phyloP scores from a whole-genome alignment of 495 filamentous ascomycete species.

The Symbiotaphrina buchneri region DNA sequence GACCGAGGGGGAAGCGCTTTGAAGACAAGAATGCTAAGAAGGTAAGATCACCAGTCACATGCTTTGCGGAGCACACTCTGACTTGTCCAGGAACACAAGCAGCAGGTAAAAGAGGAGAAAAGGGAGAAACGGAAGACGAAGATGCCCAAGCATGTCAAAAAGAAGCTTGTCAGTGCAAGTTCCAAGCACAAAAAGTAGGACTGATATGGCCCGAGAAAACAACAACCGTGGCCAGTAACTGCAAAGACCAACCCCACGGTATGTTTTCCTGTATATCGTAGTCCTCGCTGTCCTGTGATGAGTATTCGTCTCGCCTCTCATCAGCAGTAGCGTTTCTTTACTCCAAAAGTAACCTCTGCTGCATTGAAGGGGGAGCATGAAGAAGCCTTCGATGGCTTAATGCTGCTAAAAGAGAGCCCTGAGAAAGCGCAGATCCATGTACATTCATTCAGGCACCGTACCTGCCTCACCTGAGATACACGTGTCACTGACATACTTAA shows the following conservation, averaged over 20 bases:
- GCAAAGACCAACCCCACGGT: too few species aligned
- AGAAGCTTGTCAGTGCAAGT: slow-evolving; percentile 35
- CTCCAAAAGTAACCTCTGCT: too few species aligned
- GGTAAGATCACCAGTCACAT: slow-evolving; percentile 12
- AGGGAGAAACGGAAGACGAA: slow-evolving; percentile 77
- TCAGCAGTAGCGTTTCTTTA: too few species aligned
- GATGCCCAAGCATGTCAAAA: slow-evolving; percentile 90
- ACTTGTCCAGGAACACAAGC: slow-evolving; percentile 44
- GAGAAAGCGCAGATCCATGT: too few species aligned
- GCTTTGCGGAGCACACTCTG: neutral
- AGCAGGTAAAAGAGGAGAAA: slow-evolving; percentile 83
- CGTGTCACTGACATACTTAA: neutral
- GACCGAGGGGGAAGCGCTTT: slow-evolving; percentile 69
- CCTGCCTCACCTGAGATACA: too few species aligned
- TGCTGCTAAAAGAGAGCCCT: slow-evolving; percentile 7
- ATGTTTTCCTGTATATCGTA: too few species aligned
- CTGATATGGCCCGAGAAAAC: neutral
- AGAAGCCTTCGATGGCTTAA: slow-evolving; percentile 1
- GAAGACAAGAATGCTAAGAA: slow-evolving; percentile 81
- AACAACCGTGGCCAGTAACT: too few species aligned
- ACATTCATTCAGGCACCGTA: too few species aligned
- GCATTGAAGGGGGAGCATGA: too few species aligned
- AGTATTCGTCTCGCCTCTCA: too few species aligned
- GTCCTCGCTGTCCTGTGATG: too few species aligned
- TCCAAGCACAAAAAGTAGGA: slow-evolving; percentile 20